Conservation (phyloP, 495 filamentous ascomycete species). For the Aspergillus kassunensis region DNA sequence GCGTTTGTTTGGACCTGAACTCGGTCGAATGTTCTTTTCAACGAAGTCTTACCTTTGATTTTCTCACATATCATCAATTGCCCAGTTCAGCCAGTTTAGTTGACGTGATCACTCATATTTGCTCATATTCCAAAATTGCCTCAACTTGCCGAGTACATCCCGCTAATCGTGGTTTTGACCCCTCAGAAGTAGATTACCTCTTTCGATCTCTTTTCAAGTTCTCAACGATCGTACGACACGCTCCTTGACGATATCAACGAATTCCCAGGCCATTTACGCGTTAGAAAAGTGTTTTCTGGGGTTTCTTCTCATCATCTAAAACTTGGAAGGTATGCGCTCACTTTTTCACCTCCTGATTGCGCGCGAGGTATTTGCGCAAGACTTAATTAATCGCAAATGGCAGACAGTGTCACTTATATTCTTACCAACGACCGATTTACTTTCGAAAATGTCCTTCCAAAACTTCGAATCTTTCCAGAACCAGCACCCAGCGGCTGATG, state of each 20-base stretch:
- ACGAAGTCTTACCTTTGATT: too few species aligned
- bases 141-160: background rate
- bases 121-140: background rate
- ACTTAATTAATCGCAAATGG: background rate
- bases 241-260: conserved; percentile 43
- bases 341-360: too few species aligned
- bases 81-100: background rate
- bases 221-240: conserved; percentile 36
- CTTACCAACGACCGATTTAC: conserved; percentile 26
- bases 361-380: too few species aligned
- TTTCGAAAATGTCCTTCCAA: conserved; percentile 52
- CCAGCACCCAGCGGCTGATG: conserved; percentile 50
- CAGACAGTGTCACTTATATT: conserved; percentile 21
- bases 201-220: conserved; percentile 31
- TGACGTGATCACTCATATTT: background rate
- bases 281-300: conserved; percentile 24
- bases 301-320: conserved; percentile 19
- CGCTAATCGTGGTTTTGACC: background rate
- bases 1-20: too few species aligned
- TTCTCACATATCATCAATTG: too few species aligned
- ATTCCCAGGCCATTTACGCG: conserved; percentile 35
- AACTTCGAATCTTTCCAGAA: conserved; percentile 56
- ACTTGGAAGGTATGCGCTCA: conserved; percentile 22
- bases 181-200: conserved; percentile 18
- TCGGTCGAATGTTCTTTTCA: too few species aligned